phyloP scores from a whole-genome alignment of 2,329 filamentous ascomycete genomes.

The Capronia coronata region DNA sequence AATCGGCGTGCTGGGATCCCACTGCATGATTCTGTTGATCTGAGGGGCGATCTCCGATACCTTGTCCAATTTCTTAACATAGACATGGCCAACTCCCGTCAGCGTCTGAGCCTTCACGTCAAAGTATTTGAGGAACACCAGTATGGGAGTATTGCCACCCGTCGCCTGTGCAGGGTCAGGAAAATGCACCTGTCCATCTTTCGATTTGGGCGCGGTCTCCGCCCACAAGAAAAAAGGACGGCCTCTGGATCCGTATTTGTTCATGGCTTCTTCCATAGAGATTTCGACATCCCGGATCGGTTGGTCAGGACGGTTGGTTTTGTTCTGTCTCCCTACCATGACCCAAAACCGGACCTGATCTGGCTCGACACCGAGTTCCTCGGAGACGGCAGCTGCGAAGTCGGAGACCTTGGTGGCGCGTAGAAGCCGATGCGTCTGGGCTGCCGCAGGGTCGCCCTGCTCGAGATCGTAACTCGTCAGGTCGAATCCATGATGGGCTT shows the following conservation, averaged over 20 bases:
- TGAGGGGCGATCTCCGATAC: conserved; percentile 73
- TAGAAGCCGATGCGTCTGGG: conserved; percentile 65
- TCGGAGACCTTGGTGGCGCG: conserved; percentile 70
- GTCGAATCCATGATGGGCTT: conserved; percentile 75
- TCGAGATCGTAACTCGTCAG: conserved; percentile 62
- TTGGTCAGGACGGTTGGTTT: conserved; percentile 85
- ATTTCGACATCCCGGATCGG: conserved; percentile 71
- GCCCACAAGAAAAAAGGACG: conserved; percentile 74
- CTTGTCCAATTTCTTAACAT: conserved; percentile 80
- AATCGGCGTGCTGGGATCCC: conserved; percentile 67
- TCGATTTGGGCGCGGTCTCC: conserved; percentile 61
- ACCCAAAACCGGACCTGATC: conserved; percentile 78
- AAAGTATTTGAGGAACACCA: conserved; percentile 91
- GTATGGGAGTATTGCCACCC: conserved; percentile 52
- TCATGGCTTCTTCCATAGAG: conserved; percentile 68
- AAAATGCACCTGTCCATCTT: conserved; percentile 66
- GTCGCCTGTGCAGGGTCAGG: conserved; percentile 35
- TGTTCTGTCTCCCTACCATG: conserved; percentile 98
- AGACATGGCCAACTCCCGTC: conserved; percentile 72
- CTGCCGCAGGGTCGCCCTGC: conserved; percentile 59
- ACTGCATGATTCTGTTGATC: conserved; percentile 78
- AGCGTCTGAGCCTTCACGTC: conserved; percentile 70
- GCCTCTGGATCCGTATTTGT: conserved; percentile 62
- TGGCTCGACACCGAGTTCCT: conserved; percentile 61
- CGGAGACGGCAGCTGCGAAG: conserved; percentile 63